Evolutionary conservation across 768 basidiomycete species (phyloP).

Genomic region (Podaxis mareebaensis): DNA sequence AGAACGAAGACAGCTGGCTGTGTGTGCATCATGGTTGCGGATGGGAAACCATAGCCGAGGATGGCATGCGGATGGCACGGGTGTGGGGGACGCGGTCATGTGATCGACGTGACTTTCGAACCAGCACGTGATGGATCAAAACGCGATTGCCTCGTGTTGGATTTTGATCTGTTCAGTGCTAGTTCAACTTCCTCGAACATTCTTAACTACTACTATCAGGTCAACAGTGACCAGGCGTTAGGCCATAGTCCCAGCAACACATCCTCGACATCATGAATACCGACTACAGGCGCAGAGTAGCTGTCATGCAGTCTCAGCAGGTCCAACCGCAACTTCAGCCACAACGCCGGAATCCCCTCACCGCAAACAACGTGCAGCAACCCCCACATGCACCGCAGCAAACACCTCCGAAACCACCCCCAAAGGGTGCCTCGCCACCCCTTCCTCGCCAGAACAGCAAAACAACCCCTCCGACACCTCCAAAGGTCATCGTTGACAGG

Average conservation of each 20-base stretch:
- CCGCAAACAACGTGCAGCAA: conserved; percentile 19
- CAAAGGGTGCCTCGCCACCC: conserved; percentile 57
- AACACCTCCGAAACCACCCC: conserved; percentile 36
- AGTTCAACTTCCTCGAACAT: background rate
- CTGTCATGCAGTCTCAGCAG: conserved; percentile 20
- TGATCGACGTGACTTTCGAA: conserved; percentile 11
- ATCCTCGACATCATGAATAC: conserved; percentile 5
- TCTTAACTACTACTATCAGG: background rate
- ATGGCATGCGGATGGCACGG: background rate
- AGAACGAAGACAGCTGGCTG: background rate
- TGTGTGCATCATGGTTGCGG: too few species aligned
- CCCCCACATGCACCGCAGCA: conserved; percentile 25
- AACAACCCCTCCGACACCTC: conserved; percentile 79
- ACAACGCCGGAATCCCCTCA: conserved; percentile 10
- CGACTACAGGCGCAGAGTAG: conserved; percentile 14
- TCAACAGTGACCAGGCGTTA: conserved; percentile 16
- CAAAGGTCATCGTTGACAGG: conserved; percentile 72
- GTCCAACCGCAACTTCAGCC: conserved; percentile 19
- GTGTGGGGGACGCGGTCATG: conserved; percentile 9
- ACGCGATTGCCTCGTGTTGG: conserved; percentile 19
- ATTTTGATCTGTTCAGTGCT: background rate
- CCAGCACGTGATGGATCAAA: conserved; percentile 14
- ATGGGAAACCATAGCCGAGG: too few species aligned
- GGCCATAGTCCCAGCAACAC: conserved; percentile 13
- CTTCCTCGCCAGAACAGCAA: conserved; percentile 82